phyloP scores from a whole-genome alignment of 2,329 filamentous ascomycete genomes.

The Alternaria dauci region DNA sequence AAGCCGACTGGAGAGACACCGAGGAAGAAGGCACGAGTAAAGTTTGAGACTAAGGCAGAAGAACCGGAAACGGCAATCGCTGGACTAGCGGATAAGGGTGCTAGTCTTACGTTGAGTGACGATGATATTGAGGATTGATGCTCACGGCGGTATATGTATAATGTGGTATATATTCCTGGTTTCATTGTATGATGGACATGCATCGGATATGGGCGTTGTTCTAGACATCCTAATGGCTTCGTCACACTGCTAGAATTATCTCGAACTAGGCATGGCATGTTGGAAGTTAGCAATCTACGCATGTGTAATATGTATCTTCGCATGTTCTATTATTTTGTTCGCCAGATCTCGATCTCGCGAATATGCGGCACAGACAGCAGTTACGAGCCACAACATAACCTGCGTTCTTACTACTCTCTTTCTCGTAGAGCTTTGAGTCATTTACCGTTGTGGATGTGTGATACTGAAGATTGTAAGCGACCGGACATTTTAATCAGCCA shows the following conservation, averaged over 20 bases:
- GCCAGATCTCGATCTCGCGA: too few relatives aligned
- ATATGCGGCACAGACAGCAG: too few relatives aligned
- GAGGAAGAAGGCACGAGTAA: constrained; percentile 28
- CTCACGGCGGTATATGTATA: not conserved
- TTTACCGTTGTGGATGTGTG: too few relatives aligned
- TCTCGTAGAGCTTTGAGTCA: too few relatives aligned
- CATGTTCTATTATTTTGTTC: not conserved
- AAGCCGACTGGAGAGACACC: constrained; percentile 42
- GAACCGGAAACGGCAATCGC: constrained; percentile 35
- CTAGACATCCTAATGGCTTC: not conserved
- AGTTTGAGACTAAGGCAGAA: constrained; percentile 32
- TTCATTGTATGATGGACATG: not conserved
- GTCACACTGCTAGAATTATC: not conserved
- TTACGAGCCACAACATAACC: too few relatives aligned
- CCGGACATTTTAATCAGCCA: too few relatives aligned
- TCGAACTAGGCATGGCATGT: not conserved
- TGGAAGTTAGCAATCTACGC: not conserved
- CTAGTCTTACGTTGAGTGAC: constrained; percentile 55
- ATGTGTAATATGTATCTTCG: not conserved
- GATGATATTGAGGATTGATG: constrained; percentile 58
- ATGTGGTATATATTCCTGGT: not conserved
- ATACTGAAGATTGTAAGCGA: too few relatives aligned
- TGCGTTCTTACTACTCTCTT: too few relatives aligned
- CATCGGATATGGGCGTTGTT: not conserved
- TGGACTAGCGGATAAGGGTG: constrained; percentile 33